A percentile compares a stretch with the other conserved stretches of the same genome.
Evolutionary conservation across 1,139 yeast genomes (phyloP).

Genomic region (Candida albicans): DNA sequence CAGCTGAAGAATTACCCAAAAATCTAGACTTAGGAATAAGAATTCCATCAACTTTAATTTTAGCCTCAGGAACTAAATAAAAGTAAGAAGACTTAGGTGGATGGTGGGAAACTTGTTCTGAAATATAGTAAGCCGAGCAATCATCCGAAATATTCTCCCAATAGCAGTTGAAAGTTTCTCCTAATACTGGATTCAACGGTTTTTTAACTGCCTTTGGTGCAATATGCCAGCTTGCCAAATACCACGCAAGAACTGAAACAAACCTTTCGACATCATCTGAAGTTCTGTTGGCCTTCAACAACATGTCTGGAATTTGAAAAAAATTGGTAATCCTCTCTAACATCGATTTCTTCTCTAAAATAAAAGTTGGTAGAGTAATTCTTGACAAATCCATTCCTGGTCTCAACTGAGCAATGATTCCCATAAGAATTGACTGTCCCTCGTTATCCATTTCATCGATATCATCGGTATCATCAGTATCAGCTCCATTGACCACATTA

Average conservation of each 20-base stretch:
- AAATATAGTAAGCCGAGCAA: conserved; percentile 66
- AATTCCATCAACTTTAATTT: conserved; percentile 85
- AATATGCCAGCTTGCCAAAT: conserved; percentile 94
- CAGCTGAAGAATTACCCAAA: conserved; percentile 94
- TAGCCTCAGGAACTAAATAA: conserved; percentile 76
- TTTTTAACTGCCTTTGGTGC: conserved; percentile 98
- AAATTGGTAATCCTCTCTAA: conserved; percentile 91
- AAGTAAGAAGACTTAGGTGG: conserved; percentile 98
- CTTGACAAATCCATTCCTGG: conserved; percentile 90
- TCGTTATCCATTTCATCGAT: conserved; percentile 90
- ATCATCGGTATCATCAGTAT: conserved; percentile 51
- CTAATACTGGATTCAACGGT: conserved; percentile 91
- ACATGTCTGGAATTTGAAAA: conserved; percentile 76
- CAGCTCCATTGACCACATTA: background rate
- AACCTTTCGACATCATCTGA: conserved; percentile 68
- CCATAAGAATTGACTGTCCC: conserved; percentile 80
- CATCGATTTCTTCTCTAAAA: conserved; percentile 93
- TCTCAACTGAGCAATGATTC: conserved; percentile 85
- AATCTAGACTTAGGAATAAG: conserved; percentile 85
- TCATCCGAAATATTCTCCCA: conserved; percentile 76
- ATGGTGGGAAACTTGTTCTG: conserved; percentile 96
- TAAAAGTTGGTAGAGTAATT: conserved; percentile 92
- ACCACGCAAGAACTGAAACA: conserved; percentile 77
- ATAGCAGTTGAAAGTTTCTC: conserved; percentile 85
- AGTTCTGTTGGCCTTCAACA: conserved; percentile 65